Evolutionary conservation across 176 grass and related monocot species (phyloP), one percentile per base, ranked within the genome.

Genomic region (Triticum monococcum): DNA sequence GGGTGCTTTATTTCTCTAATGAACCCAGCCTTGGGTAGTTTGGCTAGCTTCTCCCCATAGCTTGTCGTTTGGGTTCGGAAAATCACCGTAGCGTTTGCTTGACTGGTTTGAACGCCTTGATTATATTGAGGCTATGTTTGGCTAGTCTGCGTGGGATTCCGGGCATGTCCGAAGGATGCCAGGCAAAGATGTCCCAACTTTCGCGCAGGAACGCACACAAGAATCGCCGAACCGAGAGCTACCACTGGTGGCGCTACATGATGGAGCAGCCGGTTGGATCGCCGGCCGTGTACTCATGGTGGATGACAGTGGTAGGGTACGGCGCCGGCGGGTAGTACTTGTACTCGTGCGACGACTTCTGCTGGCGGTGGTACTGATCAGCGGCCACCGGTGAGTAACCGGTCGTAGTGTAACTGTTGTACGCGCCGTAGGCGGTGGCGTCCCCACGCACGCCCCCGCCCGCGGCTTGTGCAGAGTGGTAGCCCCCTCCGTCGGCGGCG

Each of bases 221-320:
- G 48, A 52, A 81, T 70, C 48, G 12, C 8, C 60, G 12, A 59
- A 59, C 9, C 11, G 23, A 48, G n/a, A 64, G 57, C 78, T 65
- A 28, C 4, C 26, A 50, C 5, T 1, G 40, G 25, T 9, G 24
- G n/a, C 35, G 13, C 81, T 91, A 91, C 89, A 91, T 84, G 85
- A 91, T 22, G 69, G 48, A 75, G 3, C 89, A 88, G 70, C 52
- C 8, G 77, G 75, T 32, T 1, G 61, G 26, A 9, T 91, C 89
- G 4, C 3, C 9, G 4, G 37, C 20, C 48, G 75, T 36, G 81
- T 81, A 91, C 48, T 88, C 81, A 25, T 81, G 77, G 22, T 73
- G 66, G 65, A 57, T 56, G 17, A 40, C 65, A 64, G 73, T 20
- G 7, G 18, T 3, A 23, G 12, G 17, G 84, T 83, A 86, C 64